phyloP scores from a whole-genome alignment of 305 asterid species.

The Caryopteris hybrid region DNA sequence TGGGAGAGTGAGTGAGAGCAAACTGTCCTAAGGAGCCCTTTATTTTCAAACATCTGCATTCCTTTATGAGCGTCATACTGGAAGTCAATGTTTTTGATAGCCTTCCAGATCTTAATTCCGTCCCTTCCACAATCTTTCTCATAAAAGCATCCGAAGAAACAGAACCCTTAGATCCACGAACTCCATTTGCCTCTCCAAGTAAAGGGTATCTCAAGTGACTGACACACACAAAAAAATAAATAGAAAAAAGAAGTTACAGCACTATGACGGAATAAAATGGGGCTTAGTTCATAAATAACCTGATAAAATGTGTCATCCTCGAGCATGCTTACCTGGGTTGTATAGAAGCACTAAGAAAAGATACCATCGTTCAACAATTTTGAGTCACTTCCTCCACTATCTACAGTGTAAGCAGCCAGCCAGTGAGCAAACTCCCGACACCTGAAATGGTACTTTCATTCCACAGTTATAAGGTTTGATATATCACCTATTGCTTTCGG shows the following conservation, averaged over 20 bases:
- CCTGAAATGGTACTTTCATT: background rate
- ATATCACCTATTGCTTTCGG: background rate
- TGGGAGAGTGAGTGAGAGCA: conserved; percentile 36
- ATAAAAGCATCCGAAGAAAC: conserved; percentile 25
- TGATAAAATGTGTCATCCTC: background rate
- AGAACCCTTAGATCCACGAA: conserved; percentile 27
- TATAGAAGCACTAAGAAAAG: conserved; percentile 32
- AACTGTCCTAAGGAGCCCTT: conserved; percentile 49
- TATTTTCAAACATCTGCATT: conserved; percentile 39
- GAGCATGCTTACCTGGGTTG: conserved; percentile 36
- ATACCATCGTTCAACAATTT: conserved; percentile 35
- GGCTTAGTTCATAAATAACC: background rate
- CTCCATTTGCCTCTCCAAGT: conserved; percentile 37
- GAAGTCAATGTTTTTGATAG: conserved; percentile 42
- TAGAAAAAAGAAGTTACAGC: background rate
- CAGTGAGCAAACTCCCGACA: conserved; percentile 7
- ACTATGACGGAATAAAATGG: background rate
- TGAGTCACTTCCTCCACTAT: conserved; percentile 18
- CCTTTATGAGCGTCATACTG: conserved; percentile 34
- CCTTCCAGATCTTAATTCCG: conserved; percentile 54
- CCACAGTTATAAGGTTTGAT: background rate
- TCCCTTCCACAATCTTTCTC: conserved; percentile 44
- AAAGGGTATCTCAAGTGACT: conserved; percentile 48
- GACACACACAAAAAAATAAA: background rate
- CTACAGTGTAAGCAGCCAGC: conserved; percentile 21